A percentile compares a stretch with the other conserved stretches of the same genome.
phyloP scores from a whole-genome alignment of 139 green algal species.

The Trebouxia sp. region DNA sequence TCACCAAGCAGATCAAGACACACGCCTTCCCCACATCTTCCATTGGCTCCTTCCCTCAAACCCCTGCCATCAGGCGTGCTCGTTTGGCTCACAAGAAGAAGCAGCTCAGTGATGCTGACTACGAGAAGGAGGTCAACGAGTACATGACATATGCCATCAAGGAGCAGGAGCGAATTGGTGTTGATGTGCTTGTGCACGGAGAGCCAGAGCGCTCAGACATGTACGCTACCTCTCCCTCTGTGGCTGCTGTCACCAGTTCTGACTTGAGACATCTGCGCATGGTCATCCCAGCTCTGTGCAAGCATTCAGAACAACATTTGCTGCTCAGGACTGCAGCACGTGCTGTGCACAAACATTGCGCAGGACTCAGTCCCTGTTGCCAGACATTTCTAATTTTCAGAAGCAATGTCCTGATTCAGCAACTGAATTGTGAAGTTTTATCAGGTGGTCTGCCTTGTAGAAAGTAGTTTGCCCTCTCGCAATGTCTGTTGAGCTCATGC shows the following conservation, averaged over 20 bases:
- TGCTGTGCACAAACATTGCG: no score
- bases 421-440: no score
- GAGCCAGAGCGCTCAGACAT: slow-evolving; percentile 85
- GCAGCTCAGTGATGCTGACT: slow-evolving; percentile 58
- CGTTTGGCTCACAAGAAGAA: slow-evolving; percentile 67
- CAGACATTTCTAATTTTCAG: no score
- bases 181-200: slow-evolving; percentile 93
- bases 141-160: slow-evolving; percentile 61
- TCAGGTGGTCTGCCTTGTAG: no score
- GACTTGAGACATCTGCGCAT: background rate
- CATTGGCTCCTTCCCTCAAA: slow-evolving; percentile 94
- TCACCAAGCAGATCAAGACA: slow-evolving; percentile 61
- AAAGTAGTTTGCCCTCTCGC: no score
- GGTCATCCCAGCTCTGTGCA: background rate
- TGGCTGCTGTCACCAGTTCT: background rate
- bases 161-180: slow-evolving; percentile 74
- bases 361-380: no score
- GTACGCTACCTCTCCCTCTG: slow-evolving; percentile 8
- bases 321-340: no score
- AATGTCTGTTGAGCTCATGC: no score
- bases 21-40: slow-evolving; percentile 83
- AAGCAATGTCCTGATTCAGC: no score
- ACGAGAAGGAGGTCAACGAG: slow-evolving; percentile 64
- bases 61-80: slow-evolving; percentile 61
- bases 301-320: no score